phyloP scores from a whole-genome alignment of 2,329 filamentous ascomycete species.

The Moelleriella libera region DNA sequence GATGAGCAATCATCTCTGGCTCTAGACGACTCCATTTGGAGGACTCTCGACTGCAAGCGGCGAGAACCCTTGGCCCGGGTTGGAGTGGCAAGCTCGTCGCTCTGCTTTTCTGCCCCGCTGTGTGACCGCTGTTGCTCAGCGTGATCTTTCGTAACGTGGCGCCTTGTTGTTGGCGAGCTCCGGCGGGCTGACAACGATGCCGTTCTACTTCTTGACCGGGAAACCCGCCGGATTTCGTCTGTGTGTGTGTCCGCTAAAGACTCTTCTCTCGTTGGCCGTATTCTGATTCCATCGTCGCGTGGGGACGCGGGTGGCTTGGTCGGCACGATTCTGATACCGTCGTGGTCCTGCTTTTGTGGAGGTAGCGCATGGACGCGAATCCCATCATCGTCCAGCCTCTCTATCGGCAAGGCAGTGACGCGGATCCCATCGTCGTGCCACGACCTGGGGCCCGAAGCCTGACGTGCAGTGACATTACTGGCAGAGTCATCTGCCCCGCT shows the following conservation, averaged over 20 bases:
- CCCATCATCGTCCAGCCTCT: conserved; percentile 13
- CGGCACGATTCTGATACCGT: conserved; percentile 26
- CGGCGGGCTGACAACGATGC: conserved; percentile 10
- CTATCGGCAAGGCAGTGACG: conserved; percentile 5
- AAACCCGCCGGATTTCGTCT: conserved; percentile 1
- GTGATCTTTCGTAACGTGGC: conserved; percentile 13
- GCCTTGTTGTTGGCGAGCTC: conserved; percentile 11
- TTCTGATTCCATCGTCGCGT: conserved; percentile 16
- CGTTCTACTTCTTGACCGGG: conserved; percentile 14
- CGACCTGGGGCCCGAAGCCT: conserved; percentile 3
- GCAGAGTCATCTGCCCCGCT: conserved; percentile 13
- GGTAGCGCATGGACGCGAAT: no score
- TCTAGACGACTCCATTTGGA: conserved; percentile 5
- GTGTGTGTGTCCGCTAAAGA: conserved; percentile 6
- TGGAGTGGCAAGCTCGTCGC: conserved; percentile 19
- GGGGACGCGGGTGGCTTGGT: no score
- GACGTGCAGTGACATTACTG: conserved; percentile 13
- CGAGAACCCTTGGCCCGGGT: conserved; percentile 18
- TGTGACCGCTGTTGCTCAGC: conserved; percentile 8
- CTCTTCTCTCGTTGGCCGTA: conserved; percentile 14
- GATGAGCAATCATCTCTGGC: conserved; percentile 14
- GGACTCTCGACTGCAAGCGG: conserved; percentile 11
- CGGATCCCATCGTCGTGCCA: conserved; percentile 14
- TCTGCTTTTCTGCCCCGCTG: not conserved
- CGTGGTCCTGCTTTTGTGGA: no score